A percentile compares a stretch with the other conserved stretches of the same genome.
Conservation (phyloP, 768 basidiomycete species). For the Termitomyces heimii region DNA sequence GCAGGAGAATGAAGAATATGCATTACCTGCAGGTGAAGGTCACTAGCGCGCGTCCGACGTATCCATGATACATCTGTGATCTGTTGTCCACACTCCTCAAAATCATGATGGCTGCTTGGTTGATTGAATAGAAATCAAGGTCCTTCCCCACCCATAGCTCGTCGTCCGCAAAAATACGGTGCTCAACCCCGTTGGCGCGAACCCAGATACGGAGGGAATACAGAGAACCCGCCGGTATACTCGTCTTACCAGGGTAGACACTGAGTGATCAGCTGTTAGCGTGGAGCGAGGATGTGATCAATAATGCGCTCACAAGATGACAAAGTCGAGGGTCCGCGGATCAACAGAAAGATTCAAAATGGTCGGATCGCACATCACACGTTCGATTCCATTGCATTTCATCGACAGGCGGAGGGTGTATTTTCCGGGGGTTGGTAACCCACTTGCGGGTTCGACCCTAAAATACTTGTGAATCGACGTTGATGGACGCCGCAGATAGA, state of each 20-base stretch:
- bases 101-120: conserved; percentile 50
- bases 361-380: conserved; percentile 42
- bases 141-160: conserved; percentile 64
- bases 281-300: not conserved
- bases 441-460: conserved; percentile 41
- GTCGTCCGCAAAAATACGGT: conserved; percentile 58
- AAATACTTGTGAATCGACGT: not conserved
- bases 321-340: conserved; percentile 50
- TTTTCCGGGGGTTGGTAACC: conserved; percentile 34
- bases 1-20: not conserved
- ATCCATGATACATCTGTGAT: conserved; percentile 47
- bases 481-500: not conserved
- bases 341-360: conserved; percentile 43
- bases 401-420: conserved; percentile 51
- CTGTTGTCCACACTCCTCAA: conserved; percentile 36
- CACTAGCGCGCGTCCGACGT: conserved; percentile 51
- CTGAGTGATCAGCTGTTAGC: conserved; percentile 23
- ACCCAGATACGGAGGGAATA: conserved; percentile 63
- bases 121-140: conserved; percentile 54
- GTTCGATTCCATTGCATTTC: conserved; percentile 50
- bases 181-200: conserved; percentile 49
- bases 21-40: conserved; percentile 49
- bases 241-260: conserved; percentile 53
- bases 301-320: conserved; percentile 47
- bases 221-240: conserved; percentile 46